These are phyloP conservation scores for Leptographium radiaticola DNA, from an alignment of 2,329 filamentous ascomycete species.

Conservation along the genomic window DNA sequence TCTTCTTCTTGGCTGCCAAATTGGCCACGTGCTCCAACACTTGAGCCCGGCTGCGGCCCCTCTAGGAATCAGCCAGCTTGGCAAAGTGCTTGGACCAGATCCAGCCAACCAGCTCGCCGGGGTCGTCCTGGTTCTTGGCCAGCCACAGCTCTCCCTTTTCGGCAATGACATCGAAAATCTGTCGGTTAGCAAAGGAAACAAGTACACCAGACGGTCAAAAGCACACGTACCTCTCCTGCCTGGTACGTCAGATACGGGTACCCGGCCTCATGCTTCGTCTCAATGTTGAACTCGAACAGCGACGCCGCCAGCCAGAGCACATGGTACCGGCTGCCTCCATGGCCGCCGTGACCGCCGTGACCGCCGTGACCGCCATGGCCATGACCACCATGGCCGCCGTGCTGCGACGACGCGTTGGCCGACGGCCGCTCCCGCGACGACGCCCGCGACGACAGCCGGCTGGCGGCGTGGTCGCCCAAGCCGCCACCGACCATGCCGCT, in stretches of 20 bases:
- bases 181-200: conserved; percentile 1
- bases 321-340: conserved; percentile 34
- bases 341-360: conserved; percentile 7
- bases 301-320: conserved; percentile 86
- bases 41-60: not conserved
- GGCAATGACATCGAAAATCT: conserved; percentile 84
- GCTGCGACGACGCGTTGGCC: not conserved
- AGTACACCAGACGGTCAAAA: not conserved
- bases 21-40: not conserved
- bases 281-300: conserved; percentile 94
- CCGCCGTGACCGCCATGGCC: not conserved
- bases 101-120: conserved; percentile 71
- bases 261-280: conserved; percentile 81
- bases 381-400: not conserved
- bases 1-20: no score
- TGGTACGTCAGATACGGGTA: conserved; percentile 95
- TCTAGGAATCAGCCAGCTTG: conserved; percentile 39
- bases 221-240: conserved; percentile 56
- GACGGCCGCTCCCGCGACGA: conserved; percentile 41
- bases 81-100: conserved; percentile 99
- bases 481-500: no score
- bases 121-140: conserved; percentile 91
- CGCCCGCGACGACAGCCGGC: conserved; percentile 36
- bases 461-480: no score
- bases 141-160: conserved; percentile 98